Base-by-base conservation (phyloP, 305 asterid genomes). In the Fraxinus nigra region DNA sequence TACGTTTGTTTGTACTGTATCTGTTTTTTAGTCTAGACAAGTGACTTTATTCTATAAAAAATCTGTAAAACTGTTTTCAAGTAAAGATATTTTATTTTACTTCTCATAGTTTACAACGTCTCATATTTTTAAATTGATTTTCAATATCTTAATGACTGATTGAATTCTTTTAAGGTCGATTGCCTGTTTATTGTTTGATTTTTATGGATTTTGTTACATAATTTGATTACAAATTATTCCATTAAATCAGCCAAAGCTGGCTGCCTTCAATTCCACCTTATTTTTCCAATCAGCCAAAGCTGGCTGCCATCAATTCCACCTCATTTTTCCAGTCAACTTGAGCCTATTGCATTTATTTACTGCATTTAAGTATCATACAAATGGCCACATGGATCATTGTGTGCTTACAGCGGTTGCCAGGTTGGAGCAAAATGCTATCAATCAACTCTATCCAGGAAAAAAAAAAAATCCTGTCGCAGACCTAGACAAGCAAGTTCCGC, bases 281-380 rank as follows among this genome's bases (percentile, higher is more conserved):
- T 11, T 69, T 38, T 38, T 38, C 46, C 13, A 40, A 30, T 80
- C 30, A 33, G 83, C 65, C 84, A 74, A 43, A 76, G 33, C 28
- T 78, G 81, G 84, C 80, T 48, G 80, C 84, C 78, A 24, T 40
- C 67, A 83, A 59, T 78, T 79, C 78, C 83, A 79, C 76, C 46
- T 13, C 33, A 54, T 11, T 69, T 8, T 56, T 35, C 72, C 3
- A 14, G 9, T 74, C 35, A 65, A 48, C 77, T 78, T 30, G 35
- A 1, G n/a, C 83, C 22, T 54, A 51, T 74, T 75, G 33, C 61
- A 69, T 81, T 61, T 61, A 8, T 8, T 38, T 38, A 38, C 13
- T 38, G 3, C 11, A 38, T 38, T 38, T 8, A 38, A 38, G 46
- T 38, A 59, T 59, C 69, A 20, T 20, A 20, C 69, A 7, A 22